Conservation (phyloP, 805 yeast genomes). For the Metschnikowia lochheadii region DNA sequence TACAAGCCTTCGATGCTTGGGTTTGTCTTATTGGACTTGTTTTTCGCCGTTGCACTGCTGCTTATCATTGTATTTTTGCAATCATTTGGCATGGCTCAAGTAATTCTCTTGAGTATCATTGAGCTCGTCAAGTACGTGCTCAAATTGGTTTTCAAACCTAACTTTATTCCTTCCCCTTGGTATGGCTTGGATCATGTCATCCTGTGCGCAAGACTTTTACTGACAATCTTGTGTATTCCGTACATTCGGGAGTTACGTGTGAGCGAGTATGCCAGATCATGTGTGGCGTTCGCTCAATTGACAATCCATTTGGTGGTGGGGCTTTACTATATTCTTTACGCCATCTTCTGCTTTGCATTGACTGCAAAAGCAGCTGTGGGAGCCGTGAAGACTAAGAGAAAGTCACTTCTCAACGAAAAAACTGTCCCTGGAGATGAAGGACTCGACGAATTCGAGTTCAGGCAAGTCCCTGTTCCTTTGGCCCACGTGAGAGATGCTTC, state of each 20-base stretch:
- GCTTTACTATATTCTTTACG: constrained; percentile 25
- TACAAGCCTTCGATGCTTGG: constrained; percentile 41
- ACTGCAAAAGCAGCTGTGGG: constrained; percentile 23
- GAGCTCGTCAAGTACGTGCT: constrained; percentile 28
- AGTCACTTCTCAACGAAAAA: neutral
- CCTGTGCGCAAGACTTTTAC: constrained; percentile 36
- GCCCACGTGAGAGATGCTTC: neutral
- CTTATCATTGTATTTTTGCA: constrained; percentile 44
- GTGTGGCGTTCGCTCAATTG: constrained; percentile 43
- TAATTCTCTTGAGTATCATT: constrained; percentile 31
- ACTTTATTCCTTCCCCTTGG: constrained; percentile 25
- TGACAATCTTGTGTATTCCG: constrained; percentile 42
- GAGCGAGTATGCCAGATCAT: constrained; percentile 37
- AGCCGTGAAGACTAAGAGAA: constrained; percentile 5
- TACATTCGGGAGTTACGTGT: constrained; percentile 33
- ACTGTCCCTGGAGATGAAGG: neutral
- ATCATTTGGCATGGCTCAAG: constrained; percentile 42
- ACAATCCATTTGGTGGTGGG: constrained; percentile 38
- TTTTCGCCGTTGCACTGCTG: constrained; percentile 28
- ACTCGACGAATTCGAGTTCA: constrained; percentile 9
- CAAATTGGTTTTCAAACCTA: constrained; percentile 26
- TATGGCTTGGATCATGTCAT: constrained; percentile 30
- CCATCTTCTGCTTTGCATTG: constrained; percentile 25
- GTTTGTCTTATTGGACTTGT: constrained; percentile 36
- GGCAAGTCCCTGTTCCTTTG: constrained; percentile 8